phyloP scores from a whole-genome alignment of 768 basidiomycete genomes.

The Mycena capillaripes region DNA sequence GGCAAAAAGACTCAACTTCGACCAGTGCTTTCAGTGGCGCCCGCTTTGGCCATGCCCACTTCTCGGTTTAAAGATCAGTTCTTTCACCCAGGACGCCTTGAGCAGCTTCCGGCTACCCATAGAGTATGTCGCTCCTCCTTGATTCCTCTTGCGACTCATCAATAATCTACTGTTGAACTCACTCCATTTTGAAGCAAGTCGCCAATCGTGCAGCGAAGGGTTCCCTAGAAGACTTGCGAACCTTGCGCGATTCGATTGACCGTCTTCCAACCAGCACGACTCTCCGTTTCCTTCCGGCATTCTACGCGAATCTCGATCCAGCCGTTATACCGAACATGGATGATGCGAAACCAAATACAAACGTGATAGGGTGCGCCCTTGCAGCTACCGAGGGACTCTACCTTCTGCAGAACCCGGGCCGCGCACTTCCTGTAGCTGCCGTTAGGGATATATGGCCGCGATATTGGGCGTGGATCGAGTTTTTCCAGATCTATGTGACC shows the following conservation, averaged over 20 bases:
- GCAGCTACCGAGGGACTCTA: background rate
- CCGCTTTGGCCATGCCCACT: no score
- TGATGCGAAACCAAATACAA: background rate
- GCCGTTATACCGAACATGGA: background rate
- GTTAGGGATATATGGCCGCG: conserved; percentile 1
- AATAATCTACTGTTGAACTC: background rate
- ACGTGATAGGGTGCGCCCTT: background rate
- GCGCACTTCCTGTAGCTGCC: background rate
- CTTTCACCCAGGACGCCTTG: background rate
- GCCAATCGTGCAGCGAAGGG: background rate
- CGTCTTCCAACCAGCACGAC: background rate
- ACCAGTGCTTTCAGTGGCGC: background rate
- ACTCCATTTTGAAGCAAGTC: background rate
- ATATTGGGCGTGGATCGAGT: conserved; percentile 4
- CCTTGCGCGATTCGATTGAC: background rate
- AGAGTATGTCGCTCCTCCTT: background rate
- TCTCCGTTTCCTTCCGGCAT: background rate
- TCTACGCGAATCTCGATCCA: conserved; percentile 10
- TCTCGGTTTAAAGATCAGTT: no score
- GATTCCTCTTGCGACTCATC: background rate
- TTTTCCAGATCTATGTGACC: background rate
- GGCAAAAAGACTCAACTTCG: no score
- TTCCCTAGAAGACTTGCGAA: background rate
- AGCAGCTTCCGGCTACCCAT: background rate
- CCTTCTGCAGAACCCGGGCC: background rate